These are phyloP conservation scores for Danielia oregonensis DNA, from an alignment of 805 yeast species.

Conservation along the genomic window DNA sequence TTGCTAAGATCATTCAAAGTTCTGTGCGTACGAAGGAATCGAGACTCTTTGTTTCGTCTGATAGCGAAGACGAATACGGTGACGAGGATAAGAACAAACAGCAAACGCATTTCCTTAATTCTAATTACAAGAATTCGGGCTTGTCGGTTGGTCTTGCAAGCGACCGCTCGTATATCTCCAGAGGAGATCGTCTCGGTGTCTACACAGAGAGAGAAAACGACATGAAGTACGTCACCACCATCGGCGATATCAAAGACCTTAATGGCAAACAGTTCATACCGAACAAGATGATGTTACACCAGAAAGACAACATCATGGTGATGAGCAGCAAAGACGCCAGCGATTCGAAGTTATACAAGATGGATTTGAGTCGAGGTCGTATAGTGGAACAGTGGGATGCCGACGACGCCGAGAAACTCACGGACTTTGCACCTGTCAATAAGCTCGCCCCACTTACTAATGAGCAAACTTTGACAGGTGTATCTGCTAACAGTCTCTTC, in stretches of 20 bases:
- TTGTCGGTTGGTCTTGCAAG: conserved; percentile 68
- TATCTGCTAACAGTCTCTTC: conserved; percentile 63
- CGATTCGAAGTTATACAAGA: conserved; percentile 49
- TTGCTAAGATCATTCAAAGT: conserved; percentile 11
- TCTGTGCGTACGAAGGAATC: conserved; percentile 4
- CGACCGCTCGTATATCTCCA: conserved; percentile 72
- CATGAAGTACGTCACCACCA: conserved; percentile 64
- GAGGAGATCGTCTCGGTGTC: conserved; percentile 79
- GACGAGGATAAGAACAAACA: conserved; percentile 35
- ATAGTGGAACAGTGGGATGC: conserved; percentile 85
- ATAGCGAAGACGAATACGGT: conserved; percentile 29
- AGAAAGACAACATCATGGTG: conserved; percentile 65
- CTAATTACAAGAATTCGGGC: conserved; percentile 51
- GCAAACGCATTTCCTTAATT: conserved; percentile 14
- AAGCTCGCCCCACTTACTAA: conserved; percentile 71
- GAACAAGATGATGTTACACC: conserved; percentile 68
- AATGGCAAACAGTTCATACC: conserved; percentile 53
- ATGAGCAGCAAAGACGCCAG: conserved; percentile 50
- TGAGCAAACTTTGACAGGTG: conserved; percentile 73
- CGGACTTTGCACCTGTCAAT: conserved; percentile 63
- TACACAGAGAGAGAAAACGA: conserved; percentile 56
- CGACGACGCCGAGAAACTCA: conserved; percentile 37
- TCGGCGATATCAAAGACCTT: conserved; percentile 52
- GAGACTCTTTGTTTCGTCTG: conserved; percentile 7
- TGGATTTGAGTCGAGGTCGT: conserved; percentile 79